Percentiles rank a stretch among this genome's conserved stretches.
Evolutionary conservation across 1,139 yeast genomes (phyloP).

Genomic region (Pichia sp.): DNA sequence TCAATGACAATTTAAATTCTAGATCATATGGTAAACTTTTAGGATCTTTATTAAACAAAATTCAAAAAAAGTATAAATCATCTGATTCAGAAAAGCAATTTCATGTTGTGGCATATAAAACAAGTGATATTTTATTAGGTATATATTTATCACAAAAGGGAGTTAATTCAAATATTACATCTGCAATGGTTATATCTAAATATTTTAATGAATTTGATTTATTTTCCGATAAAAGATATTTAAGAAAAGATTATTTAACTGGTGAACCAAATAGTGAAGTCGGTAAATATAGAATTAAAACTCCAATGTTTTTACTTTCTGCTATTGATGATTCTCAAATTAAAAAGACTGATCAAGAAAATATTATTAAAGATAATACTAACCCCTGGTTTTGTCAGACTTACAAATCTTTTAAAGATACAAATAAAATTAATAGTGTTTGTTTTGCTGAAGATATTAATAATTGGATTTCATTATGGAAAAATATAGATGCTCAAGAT

Average conservation of each 20-base stretch:
- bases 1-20: neutral
- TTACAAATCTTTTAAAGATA: constrained; percentile 56
- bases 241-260: constrained; percentile 50
- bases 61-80: neutral
- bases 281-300: constrained; percentile 55
- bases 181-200: constrained; percentile 61
- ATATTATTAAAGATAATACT: constrained; percentile 34
- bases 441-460: constrained; percentile 69
- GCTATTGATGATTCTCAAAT: neutral
- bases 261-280: constrained; percentile 61
- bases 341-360: constrained; percentile 8
- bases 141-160: constrained; percentile 58
- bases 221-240: constrained; percentile 42
- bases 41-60: neutral
- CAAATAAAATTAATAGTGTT: constrained; percentile 51
- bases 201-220: constrained; percentile 78
- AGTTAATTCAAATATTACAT: constrained; percentile 44
- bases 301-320: constrained; percentile 63
- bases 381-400: constrained; percentile 53
- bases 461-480: constrained; percentile 51
- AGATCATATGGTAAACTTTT: neutral
- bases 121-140: neutral
- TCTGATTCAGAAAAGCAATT: neutral
- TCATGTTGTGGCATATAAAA: neutral
- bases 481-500: constrained; percentile 24